Evolutionary conservation across 2,329 filamentous ascomycete species (phyloP).

Genomic region (Aquanectria penicillioides): DNA sequence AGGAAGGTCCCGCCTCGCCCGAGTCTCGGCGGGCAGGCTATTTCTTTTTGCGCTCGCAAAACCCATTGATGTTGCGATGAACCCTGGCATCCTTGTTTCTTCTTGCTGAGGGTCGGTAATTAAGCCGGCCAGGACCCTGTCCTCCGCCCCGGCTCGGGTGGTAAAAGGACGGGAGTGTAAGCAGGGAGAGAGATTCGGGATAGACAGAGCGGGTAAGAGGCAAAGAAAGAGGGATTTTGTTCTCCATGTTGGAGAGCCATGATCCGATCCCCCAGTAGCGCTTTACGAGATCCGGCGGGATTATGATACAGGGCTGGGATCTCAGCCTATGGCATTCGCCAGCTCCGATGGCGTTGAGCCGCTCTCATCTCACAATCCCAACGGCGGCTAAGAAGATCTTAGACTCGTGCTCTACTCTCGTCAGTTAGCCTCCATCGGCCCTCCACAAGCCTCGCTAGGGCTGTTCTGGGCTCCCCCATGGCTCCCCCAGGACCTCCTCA

Average conservation of each 20-base stretch:
- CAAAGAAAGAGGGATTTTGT: background rate
- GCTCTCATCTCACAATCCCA: slow-evolving; percentile 7
- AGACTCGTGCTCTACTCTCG: background rate
- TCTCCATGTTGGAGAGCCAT: background rate
- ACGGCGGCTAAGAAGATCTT: slow-evolving; percentile 16
- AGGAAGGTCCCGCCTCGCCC: background rate
- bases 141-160: background rate
- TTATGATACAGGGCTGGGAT: background rate
- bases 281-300: background rate
- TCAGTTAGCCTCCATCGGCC: background rate
- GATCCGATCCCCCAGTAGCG: slow-evolving; percentile 9
- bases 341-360: background rate
- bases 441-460: no score
- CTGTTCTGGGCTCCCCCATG: no score
- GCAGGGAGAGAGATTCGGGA: no score
- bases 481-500: background rate
- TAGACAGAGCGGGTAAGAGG: background rate
- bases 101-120: slow-evolving; percentile 9
- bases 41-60: background rate
- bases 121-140: slow-evolving; percentile 10
- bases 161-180: no score
- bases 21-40: background rate
- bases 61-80: background rate
- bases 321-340: background rate
- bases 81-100: background rate